A percentile compares a stretch with the other conserved stretches of the same genome.
phyloP scores from a whole-genome alignment of 2,329 filamentous ascomycete genomes.

The Diplodia mutila region DNA sequence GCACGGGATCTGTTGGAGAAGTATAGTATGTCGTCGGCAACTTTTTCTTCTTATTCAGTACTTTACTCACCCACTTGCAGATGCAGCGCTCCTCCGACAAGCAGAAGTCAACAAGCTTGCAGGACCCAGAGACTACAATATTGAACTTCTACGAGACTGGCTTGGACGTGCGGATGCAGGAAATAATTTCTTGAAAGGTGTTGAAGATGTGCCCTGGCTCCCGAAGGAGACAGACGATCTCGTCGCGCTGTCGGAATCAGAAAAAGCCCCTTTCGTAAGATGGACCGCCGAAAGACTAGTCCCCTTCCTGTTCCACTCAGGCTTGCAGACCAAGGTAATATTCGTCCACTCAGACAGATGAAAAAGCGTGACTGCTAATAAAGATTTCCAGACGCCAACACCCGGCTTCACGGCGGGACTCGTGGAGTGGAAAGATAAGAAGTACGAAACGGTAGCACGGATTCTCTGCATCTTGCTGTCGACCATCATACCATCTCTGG shows the following conservation, averaged over 20 bases:
- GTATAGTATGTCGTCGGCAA: not conserved
- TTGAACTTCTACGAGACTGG: not conserved
- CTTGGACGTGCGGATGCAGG: not conserved
- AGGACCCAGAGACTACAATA: not conserved
- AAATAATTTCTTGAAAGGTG: not conserved
- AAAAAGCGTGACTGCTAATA: not conserved
- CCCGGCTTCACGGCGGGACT: not conserved
- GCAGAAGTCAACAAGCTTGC: not conserved
- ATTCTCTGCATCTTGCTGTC: not conserved
- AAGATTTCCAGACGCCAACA: too few species aligned
- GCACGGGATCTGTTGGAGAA: not conserved
- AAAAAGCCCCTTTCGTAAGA: not conserved
- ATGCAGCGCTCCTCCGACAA: not conserved
- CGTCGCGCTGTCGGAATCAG: not conserved
- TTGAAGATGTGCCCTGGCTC: not conserved
- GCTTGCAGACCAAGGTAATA: not conserved
- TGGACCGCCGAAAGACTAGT: slow-evolving; percentile 1
- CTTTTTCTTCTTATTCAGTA: not conserved
- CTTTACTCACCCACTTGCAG: not conserved
- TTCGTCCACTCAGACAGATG: not conserved
- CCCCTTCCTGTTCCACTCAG: not conserved
- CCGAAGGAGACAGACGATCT: not conserved
- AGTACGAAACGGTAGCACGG: not conserved
- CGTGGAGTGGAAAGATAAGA: not conserved
- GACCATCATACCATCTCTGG: not conserved